A percentile compares a stretch with the other conserved stretches of the same genome.
phyloP scores from a whole-genome alignment of 2,329 filamentous ascomycete species.

The Monosporascus sp. region DNA sequence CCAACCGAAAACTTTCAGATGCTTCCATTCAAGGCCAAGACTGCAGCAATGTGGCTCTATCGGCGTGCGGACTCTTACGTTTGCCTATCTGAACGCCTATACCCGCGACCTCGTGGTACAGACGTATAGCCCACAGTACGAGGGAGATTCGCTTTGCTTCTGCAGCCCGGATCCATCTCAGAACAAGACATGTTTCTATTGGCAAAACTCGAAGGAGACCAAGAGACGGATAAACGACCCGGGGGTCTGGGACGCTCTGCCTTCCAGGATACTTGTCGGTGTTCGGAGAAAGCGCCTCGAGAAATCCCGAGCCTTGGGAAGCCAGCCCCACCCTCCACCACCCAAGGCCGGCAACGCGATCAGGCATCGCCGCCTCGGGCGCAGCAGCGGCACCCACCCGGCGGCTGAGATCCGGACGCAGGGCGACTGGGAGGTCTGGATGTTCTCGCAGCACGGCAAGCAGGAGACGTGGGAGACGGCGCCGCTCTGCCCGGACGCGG shows the following conservation, averaged over 20 bases:
- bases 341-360: constrained; percentile 19
- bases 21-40: constrained; percentile 50
- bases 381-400: constrained; percentile 10
- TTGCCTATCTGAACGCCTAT: constrained; percentile 58
- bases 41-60: constrained; percentile 49
- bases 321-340: constrained; percentile 11
- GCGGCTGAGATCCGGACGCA: constrained; percentile 15
- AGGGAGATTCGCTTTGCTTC: constrained; percentile 54
- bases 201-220: constrained; percentile 47
- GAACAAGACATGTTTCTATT: constrained; percentile 42
- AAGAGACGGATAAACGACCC: constrained; percentile 55
- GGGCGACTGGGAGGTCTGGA: constrained; percentile 52
- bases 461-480: constrained; percentile 40
- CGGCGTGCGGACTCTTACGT: constrained; percentile 57
- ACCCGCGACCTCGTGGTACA: constrained; percentile 61
- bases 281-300: constrained; percentile 44
- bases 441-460: constrained; percentile 41
- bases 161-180: constrained; percentile 37
- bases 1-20: constrained; percentile 54
- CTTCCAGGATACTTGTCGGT: constrained; percentile 58
- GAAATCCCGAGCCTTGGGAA: constrained; percentile 14
- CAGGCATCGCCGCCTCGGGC: constrained; percentile 24
- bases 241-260: constrained; percentile 60
- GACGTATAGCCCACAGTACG: constrained; percentile 52
- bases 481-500: constrained; percentile 37